phyloP scores from a whole-genome alignment of 306 rosid species.

The Dryas drummondii region DNA sequence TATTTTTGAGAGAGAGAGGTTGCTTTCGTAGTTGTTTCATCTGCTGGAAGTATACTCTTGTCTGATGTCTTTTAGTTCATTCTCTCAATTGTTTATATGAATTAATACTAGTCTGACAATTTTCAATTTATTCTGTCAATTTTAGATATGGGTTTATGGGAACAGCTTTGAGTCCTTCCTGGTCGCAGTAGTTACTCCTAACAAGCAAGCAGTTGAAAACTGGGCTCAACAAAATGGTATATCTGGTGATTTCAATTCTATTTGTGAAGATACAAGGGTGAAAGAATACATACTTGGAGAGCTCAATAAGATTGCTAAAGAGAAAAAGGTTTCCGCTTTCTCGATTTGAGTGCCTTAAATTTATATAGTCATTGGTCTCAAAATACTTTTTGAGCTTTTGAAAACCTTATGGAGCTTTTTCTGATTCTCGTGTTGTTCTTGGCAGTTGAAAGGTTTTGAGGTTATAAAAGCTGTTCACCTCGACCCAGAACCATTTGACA shows the following conservation, averaged over 20 bases:
- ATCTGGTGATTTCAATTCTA: conserved; percentile 62
- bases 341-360: not conserved
- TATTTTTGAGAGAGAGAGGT: too few relatives aligned
- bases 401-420: conserved; percentile 19
- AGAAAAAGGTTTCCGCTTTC: conserved; percentile 62
- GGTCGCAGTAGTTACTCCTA: conserved; percentile 76
- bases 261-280: conserved; percentile 67
- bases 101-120: not conserved
- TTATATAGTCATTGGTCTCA: not conserved
- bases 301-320: conserved; percentile 71
- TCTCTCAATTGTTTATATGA: conserved; percentile 10
- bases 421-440: conserved; percentile 25
- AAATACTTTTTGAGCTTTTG: not conserved
- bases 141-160: conserved; percentile 93
- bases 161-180: conserved; percentile 95
- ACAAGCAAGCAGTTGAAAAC: conserved; percentile 54
- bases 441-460: conserved; percentile 95
- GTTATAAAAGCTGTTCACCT: conserved; percentile 71
- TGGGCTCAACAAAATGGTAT: conserved; percentile 85
- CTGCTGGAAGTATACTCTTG: not conserved
- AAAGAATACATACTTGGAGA: conserved; percentile 62
- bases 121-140: conserved; percentile 19
- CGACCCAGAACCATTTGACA: conserved; percentile 85
- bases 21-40: conserved; percentile 10
- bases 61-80: not conserved